Conservation (phyloP, 805 yeast genomes). For the Jamesozyma gamospora region DNA sequence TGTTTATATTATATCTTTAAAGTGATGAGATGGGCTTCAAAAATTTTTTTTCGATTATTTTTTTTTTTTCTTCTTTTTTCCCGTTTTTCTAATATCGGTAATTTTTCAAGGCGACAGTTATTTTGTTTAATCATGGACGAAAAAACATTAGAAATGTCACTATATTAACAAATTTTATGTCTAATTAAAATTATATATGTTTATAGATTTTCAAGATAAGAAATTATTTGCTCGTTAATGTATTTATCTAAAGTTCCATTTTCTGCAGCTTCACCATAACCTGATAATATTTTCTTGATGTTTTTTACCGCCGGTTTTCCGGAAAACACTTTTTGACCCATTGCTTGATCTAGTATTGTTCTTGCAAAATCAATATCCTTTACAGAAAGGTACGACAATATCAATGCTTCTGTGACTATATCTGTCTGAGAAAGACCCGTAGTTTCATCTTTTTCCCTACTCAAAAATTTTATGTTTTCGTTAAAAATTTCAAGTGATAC, state of each 20-base stretch:
- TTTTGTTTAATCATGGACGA: too few species aligned
- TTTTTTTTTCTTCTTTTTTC: background rate
- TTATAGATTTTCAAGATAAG: conserved; percentile 1
- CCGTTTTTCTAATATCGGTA: background rate
- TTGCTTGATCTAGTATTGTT: conserved; percentile 40
- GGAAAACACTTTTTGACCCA: conserved; percentile 29
- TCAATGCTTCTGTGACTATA: conserved; percentile 37
- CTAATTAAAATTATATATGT: too few species aligned
- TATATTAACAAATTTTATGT: background rate
- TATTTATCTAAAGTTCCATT: conserved; percentile 29
- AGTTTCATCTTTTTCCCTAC: conserved; percentile 25
- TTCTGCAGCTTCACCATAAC: conserved; percentile 43
- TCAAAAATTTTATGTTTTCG: conserved; percentile 33
- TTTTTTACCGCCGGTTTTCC: conserved; percentile 34
- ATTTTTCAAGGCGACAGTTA: background rate
- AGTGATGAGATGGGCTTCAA: conserved; percentile 4
- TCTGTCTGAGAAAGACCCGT: conserved; percentile 33
- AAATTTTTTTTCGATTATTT: conserved; percentile 1
- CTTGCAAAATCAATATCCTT: conserved; percentile 47
- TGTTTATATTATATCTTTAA: conserved; percentile 20
- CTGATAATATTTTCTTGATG: conserved; percentile 37
- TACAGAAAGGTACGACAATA: conserved; percentile 35
- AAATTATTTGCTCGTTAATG: conserved; percentile 2
- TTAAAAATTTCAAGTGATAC: conserved; percentile 37
- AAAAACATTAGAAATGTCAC: background rate